These are phyloP conservation scores for Candida silvicultrix DNA, from an alignment of 805 yeast species.

Conservation along the genomic window DNA sequence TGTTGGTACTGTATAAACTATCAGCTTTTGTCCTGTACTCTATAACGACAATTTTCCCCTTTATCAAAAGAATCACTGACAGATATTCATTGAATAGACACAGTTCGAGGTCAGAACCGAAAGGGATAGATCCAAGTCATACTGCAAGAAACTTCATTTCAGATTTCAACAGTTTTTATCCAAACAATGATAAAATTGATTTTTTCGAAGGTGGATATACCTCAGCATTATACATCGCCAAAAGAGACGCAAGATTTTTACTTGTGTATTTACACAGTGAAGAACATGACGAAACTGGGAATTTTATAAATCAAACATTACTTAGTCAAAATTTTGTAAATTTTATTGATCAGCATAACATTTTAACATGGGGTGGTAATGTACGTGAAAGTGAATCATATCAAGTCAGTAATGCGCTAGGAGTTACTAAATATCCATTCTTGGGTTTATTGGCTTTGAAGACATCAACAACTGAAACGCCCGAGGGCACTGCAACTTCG, in stretches of 20 bases:
- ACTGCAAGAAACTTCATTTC: constrained; percentile 45
- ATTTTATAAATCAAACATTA: constrained; percentile 49
- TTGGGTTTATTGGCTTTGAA: constrained; percentile 71
- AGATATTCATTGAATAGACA: constrained; percentile 30
- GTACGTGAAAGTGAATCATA: constrained; percentile 75
- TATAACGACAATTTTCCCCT: constrained; percentile 27
- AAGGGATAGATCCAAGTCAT: constrained; percentile 43
- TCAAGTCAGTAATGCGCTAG: constrained; percentile 72
- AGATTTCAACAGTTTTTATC: constrained; percentile 42
- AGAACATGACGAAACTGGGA: constrained; percentile 54
- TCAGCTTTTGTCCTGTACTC: constrained; percentile 20
- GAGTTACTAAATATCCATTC: constrained; percentile 74
- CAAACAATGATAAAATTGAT: constrained; percentile 20
- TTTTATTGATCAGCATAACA: constrained; percentile 41
- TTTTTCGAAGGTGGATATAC: constrained; percentile 73
- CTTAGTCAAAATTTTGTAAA: constrained; percentile 43
- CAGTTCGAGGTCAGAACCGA: constrained; percentile 29
- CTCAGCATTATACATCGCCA: constrained; percentile 67
- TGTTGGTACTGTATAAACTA: constrained; percentile 25
- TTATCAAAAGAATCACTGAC: constrained; percentile 29
- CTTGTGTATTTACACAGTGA: constrained; percentile 69
- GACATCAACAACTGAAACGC: constrained; percentile 42
- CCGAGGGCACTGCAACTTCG: constrained; percentile 46
- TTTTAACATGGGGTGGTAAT: constrained; percentile 85
- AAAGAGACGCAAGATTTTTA: constrained; percentile 64